Percentiles rank a stretch among this genome's conserved stretches.
These are phyloP conservation scores for Erodium maritimum DNA, from an alignment of 345 rosid genomes.

Conservation along the genomic window DNA sequence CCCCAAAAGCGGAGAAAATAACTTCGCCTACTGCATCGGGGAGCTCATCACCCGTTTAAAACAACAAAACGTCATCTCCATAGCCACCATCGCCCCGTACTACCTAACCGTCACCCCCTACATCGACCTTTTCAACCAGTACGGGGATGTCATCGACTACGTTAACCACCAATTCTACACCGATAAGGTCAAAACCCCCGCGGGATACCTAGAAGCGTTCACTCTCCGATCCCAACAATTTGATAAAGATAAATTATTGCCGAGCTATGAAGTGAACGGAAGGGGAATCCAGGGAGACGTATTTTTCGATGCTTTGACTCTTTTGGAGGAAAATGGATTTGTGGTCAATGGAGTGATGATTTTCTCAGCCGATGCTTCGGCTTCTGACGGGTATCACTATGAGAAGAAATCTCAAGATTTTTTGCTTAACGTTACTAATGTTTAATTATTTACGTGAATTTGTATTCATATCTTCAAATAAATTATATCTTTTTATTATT, in stretches of 20 bases:
- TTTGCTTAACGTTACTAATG: conserved; percentile 29
- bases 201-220: conserved; percentile 24
- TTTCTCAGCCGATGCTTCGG: conserved; percentile 43
- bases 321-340: conserved; percentile 28
- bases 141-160: conserved; percentile 27
- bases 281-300: conserved; percentile 55
- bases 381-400: conserved; percentile 15
- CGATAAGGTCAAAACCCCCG: conserved; percentile 24
- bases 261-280: conserved; percentile 47
- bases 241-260: conserved; percentile 26
- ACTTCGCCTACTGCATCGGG: conserved; percentile 37
- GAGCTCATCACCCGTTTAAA: conserved; percentile 34
- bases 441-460: background rate
- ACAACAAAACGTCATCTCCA: conserved; percentile 20
- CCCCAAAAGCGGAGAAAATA: conserved; percentile 5
- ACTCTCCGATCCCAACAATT: conserved; percentile 22
- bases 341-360: conserved; percentile 46
- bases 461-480: no score
- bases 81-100: conserved; percentile 40
- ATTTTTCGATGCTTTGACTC: conserved; percentile 32
- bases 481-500: no score
- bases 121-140: conserved; percentile 19
- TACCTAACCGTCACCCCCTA: conserved; percentile 17
- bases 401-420: conserved; percentile 49
- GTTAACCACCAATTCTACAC: conserved; percentile 51